Evolutionary conservation across 2,329 filamentous ascomycete species (phyloP), one percentile per base, ranked within the genome.

Genomic region (Colletotrichum lupini): DNA sequence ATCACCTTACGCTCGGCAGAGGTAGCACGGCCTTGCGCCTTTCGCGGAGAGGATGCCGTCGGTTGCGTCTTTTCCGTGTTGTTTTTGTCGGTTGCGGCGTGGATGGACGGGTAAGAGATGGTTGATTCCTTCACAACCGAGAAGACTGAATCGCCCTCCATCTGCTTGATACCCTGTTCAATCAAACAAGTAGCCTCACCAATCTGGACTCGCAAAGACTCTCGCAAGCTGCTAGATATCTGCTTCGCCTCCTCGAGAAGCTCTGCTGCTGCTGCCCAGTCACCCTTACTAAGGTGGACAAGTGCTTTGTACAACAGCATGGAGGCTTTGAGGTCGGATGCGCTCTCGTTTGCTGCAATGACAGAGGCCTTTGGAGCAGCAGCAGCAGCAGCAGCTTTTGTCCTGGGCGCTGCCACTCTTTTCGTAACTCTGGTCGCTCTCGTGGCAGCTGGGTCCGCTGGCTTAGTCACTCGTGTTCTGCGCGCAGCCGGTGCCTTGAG

Each of bases 121-220:
- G 95, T 98, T 0, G 97, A 98, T 78, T 99, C 97, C 58, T 96
- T 94, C 19, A 98, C 89, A 11, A 96, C 93, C 22, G 94, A 97
- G 81, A 96, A 97, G 4, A 97, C 93, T 3, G 95, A 92, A 81
- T 98, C 94, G 5, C 89, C 88, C 14, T 92, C 89, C 85, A 98
- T 94, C 78, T 92, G 88, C 59, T 92, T 90, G 77, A 93, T 87
- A 74, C 92, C 93, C 80, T 93, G 89, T 19, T 90, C 87, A 73
- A 95, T 86, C 56, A 93, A 88, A 58, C 92, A 90, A 67, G 91
- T 91, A 24, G 93, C 94, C 70, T 90, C 90, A 12, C 90, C 87
- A 67, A 94, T 87, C 52, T 91, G 89, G 70, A 90, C 85, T 76
- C 88, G 79, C 69, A 83, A 77, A 75, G 86, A 76, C 78, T 80